Evolutionary conservation across 768 basidiomycete genomes (phyloP).

Genomic region (Lentinula sp.): DNA sequence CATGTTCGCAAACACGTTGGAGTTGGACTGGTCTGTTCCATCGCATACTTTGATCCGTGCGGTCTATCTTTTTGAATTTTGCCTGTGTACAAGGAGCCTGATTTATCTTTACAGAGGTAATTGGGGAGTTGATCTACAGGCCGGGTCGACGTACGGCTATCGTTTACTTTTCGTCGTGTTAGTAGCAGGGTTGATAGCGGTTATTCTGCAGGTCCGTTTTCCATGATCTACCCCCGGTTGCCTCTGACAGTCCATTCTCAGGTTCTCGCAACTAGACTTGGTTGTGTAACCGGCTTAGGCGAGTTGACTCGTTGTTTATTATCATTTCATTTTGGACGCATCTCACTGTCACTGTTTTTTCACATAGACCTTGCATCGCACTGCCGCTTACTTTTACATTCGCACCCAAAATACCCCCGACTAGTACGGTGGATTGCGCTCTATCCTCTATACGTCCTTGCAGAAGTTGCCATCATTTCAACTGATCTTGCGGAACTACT

Average conservation of each 20-base stretch:
- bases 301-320: constrained; percentile 15
- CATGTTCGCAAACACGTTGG: constrained; percentile 68
- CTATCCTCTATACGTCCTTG: constrained; percentile 58
- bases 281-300: constrained; percentile 80
- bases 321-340: background rate
- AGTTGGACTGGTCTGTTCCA: constrained; percentile 80
- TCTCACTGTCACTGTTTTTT: background rate
- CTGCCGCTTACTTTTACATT: constrained; percentile 58
- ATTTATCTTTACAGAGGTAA: constrained; percentile 45
- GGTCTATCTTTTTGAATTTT: constrained; percentile 19
- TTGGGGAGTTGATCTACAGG: constrained; percentile 87
- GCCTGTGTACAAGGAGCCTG: background rate
- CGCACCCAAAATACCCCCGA: constrained; percentile 52
- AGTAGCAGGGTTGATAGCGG: constrained; percentile 75
- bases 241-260: constrained; percentile 17
- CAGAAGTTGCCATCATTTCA: constrained; percentile 69
- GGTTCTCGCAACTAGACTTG: constrained; percentile 76
- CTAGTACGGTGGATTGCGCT: constrained; percentile 54
- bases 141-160: constrained; percentile 83
- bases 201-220: constrained; percentile 66
- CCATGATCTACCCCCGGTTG: background rate
- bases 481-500: constrained; percentile 81
- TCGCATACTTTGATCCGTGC: constrained; percentile 87
- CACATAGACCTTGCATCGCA: constrained; percentile 39
- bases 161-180: constrained; percentile 81